These are phyloP conservation scores for Chytridium lagenaria DNA, from an alignment of 371 early-diverging fungal species.

Conservation along the genomic window DNA sequence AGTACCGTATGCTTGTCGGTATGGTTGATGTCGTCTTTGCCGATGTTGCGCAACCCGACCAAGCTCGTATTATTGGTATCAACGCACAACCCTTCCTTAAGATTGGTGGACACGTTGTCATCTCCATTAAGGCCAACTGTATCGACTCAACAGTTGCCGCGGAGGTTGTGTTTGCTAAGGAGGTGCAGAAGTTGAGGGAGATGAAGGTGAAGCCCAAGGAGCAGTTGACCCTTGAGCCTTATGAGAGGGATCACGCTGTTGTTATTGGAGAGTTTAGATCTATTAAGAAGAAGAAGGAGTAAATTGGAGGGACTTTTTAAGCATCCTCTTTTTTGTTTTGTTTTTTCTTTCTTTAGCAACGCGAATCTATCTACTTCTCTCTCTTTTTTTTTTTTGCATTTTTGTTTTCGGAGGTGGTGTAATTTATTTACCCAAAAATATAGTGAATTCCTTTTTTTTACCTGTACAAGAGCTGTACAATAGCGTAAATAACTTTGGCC, in stretches of 20 bases:
- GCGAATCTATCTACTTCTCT: background rate
- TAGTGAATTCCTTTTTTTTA: no score
- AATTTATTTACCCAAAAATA: no score
- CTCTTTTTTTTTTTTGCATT: background rate
- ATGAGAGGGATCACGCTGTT: conserved; percentile 99
- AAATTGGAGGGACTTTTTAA: background rate
- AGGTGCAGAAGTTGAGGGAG: conserved; percentile 98
- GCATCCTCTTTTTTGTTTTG: background rate
- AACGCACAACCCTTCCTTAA: conserved; percentile 99
- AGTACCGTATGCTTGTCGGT: conserved; percentile 99
- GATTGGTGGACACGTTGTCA: conserved; percentile 97
- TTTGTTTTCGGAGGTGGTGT: background rate
- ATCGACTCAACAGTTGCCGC: conserved; percentile 99
- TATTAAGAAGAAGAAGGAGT: background rate
- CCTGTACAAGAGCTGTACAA: no score
- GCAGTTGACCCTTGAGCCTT: conserved; percentile 99
- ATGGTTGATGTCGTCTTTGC: conserved; percentile 99
- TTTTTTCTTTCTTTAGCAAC: background rate
- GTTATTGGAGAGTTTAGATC: conserved; percentile 86
- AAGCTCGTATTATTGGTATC: conserved; percentile 99
- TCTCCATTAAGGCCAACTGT: conserved; percentile 99
- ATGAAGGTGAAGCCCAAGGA: conserved; percentile 99
- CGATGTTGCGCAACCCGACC: conserved; percentile 99
- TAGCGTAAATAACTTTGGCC: no score
- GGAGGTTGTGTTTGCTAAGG: conserved; percentile 98